Evolutionary conservation across 345 rosid species (phyloP).

Genomic region (Populus simonii): DNA sequence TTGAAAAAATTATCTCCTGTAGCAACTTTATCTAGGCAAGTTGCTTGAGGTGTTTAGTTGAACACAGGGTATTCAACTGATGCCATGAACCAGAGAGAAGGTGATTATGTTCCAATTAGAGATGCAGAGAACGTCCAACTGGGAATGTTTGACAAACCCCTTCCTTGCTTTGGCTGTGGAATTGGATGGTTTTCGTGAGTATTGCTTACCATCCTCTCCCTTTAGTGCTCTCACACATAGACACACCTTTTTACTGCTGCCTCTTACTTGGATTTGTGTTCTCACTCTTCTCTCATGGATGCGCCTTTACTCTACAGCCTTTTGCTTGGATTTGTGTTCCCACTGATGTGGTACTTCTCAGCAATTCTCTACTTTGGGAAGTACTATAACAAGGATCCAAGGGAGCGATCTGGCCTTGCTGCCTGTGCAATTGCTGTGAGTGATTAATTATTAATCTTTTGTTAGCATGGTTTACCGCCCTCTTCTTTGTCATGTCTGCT

Average conservation of each 20-base stretch:
- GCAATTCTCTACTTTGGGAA: slow-evolving; percentile 70
- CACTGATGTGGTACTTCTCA: slow-evolving; percentile 74
- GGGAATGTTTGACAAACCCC: slow-evolving; percentile 75
- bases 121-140: slow-evolving; percentile 49
- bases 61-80: slow-evolving; percentile 36
- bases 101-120: slow-evolving; percentile 46
- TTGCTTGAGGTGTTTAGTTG: slow-evolving; percentile 17
- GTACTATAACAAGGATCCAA: slow-evolving; percentile 88
- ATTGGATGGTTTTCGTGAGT: slow-evolving; percentile 94
- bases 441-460: slow-evolving; percentile 4
- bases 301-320: slow-evolving; percentile 40
- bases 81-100: slow-evolving; percentile 40
- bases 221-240: neutral
- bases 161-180: slow-evolving; percentile 94
- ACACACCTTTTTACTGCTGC: neutral
- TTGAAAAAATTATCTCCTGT: neutral
- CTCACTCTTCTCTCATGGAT: neutral
- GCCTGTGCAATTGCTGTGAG: slow-evolving; percentile 94
- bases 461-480: neutral
- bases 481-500: neutral
- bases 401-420: slow-evolving; percentile 93
- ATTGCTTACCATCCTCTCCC: neutral
- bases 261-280: slow-evolving; percentile 4
- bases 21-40: slow-evolving; percentile 3
- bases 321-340: slow-evolving; percentile 77